phyloP scores from a whole-genome alignment of 345 rosid species.

The Linum lewisii region DNA sequence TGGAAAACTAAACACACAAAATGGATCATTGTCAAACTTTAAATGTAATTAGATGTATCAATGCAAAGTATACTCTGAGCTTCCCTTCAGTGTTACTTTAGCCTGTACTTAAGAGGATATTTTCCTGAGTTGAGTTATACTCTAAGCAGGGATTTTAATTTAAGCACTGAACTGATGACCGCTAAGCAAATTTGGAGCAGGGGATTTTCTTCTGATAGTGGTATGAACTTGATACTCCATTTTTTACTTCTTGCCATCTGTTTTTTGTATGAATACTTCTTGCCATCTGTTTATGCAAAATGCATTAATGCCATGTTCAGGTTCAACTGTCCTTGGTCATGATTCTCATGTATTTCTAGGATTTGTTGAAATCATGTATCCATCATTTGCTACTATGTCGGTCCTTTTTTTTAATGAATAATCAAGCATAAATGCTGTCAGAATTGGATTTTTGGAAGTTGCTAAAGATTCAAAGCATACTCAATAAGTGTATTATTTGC shows the following conservation, averaged over 20 bases:
- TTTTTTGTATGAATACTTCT: no score
- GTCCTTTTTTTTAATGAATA: not conserved
- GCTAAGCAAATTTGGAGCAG: constrained; percentile 38
- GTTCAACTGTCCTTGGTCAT: not conserved
- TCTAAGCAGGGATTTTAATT: constrained; percentile 25
- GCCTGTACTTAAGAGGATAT: no score
- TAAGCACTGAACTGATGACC: constrained; percentile 23
- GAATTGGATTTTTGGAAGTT: not conserved
- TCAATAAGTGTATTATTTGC: not conserved
- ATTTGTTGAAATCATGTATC: not conserved
- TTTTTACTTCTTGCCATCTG: not conserved
- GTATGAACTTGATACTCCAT: constrained; percentile 26
- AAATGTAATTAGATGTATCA: not conserved
- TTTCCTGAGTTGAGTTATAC: not conserved
- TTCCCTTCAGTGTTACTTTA: not conserved
- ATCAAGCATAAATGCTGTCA: not conserved
- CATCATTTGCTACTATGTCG: not conserved
- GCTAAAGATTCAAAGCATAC: not conserved
- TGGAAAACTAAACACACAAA: not conserved
- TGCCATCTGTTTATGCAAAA: not conserved
- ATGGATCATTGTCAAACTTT: not conserved
- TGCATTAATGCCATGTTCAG: not conserved
- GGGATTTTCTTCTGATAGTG: constrained; percentile 58
- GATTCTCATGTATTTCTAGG: not conserved
- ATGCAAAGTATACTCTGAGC: not conserved